Evolutionary conservation across 2,329 filamentous ascomycete species (phyloP).

Genomic region (Thelonectria blattea): DNA sequence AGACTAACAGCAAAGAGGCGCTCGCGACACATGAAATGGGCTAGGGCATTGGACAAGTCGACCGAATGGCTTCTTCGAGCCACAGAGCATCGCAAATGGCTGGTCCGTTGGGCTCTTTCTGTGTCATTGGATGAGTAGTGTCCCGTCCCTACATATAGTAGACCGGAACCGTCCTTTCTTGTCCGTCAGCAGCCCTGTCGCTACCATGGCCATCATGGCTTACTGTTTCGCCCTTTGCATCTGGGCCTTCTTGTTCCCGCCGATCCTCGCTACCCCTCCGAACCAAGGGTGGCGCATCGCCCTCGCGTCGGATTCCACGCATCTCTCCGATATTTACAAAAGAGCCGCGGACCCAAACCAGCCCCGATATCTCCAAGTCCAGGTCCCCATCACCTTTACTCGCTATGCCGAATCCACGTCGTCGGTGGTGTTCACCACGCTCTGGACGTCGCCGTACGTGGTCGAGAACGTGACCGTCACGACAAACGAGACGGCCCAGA

Average conservation of each 20-base stretch:
- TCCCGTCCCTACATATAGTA: neutral
- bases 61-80: neutral
- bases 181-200: neutral
- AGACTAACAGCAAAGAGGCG: neutral
- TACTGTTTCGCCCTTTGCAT: neutral
- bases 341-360: neutral
- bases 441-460: neutral
- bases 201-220: neutral
- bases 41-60: neutral
- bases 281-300: neutral
- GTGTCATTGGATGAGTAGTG: neutral
- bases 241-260: neutral
- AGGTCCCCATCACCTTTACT: neutral
- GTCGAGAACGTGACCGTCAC: neutral
- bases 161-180: neutral
- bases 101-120: neutral
- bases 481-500: neutral
- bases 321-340: neutral
- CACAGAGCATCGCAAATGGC: neutral
- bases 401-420: neutral
- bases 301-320: neutral
- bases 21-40: neutral
- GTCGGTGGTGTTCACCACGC: neutral
- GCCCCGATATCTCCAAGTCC: neutral
- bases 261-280: neutral